These are phyloP conservation scores for Beauveria rudraprayagi DNA, from an alignment of 2,329 filamentous ascomycete species.

Conservation along the genomic window DNA sequence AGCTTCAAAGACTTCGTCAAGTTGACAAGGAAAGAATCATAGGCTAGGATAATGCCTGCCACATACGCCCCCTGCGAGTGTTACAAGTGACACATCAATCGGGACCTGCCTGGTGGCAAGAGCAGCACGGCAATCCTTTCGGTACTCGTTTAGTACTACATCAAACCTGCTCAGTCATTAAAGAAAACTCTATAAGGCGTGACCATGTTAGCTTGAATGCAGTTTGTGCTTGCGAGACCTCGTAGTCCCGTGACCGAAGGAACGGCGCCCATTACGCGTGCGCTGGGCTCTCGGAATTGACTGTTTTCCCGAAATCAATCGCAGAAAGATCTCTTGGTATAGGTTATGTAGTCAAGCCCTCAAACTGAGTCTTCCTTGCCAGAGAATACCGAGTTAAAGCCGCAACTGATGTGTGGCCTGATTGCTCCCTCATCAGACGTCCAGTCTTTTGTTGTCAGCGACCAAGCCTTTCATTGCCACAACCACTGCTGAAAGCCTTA, in stretches of 20 bases:
- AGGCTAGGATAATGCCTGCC: too few species aligned
- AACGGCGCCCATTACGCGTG: not conserved
- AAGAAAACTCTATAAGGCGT: not conserved
- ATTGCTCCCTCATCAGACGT: not conserved
- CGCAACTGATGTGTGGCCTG: too few species aligned
- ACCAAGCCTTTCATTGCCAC: not conserved
- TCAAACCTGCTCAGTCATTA: too few species aligned
- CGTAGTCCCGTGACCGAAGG: not conserved
- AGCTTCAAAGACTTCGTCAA: too few species aligned
- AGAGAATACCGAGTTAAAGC: not conserved
- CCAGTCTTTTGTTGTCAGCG: not conserved
- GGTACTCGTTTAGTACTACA: too few species aligned
- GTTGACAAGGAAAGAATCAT: too few species aligned
- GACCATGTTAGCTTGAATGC: not conserved
- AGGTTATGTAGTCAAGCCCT: accelerated
- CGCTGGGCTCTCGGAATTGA: not conserved
- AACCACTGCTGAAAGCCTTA: not conserved
- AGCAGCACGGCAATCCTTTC: too few species aligned
- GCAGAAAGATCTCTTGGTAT: not conserved
- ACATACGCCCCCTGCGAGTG: too few species aligned
- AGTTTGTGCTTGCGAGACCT: not conserved
- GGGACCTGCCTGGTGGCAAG: too few species aligned
- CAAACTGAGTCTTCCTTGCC: accelerated
- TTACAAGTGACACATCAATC: too few species aligned
- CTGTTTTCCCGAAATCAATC: too few species aligned